phyloP scores from a whole-genome alignment of 1,139 yeast species.

The Protomyces pachydermus region DNA sequence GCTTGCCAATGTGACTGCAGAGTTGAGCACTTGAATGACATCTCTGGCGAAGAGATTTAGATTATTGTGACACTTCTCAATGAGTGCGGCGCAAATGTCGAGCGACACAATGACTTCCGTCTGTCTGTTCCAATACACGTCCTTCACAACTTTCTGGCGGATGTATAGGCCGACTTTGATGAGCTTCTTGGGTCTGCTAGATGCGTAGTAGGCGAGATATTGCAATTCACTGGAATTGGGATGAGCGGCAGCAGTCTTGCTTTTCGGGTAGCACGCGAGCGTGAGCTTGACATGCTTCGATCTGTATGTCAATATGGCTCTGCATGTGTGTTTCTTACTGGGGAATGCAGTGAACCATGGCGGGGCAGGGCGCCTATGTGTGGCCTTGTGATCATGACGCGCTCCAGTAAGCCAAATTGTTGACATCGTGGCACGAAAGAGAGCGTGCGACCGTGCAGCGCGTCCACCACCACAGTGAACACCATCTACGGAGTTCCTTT shows the following conservation, averaged over 20 bases:
- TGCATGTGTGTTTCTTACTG: no score
- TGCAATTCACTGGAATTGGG: slow-evolving; percentile 90
- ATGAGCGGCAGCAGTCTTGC: slow-evolving; percentile 74
- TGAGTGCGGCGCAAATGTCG: slow-evolving; percentile 62
- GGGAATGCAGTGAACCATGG: slow-evolving; percentile 37
- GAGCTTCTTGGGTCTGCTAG: slow-evolving; percentile 79
- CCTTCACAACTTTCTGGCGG: slow-evolving; percentile 58
- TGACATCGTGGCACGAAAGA: no score
- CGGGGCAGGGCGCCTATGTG: background rate
- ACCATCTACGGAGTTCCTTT: no score
- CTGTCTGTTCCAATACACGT: slow-evolving; percentile 53
- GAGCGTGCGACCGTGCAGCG: no score
- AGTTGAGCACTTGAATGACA: slow-evolving; percentile 42
- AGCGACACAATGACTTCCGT: slow-evolving; percentile 72
- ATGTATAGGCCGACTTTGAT: slow-evolving; percentile 77
- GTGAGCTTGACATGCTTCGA: slow-evolving; percentile 80
- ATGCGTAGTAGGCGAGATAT: slow-evolving; percentile 83
- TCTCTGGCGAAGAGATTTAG: slow-evolving; percentile 70
- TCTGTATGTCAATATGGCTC: background rate
- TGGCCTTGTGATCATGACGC: background rate
- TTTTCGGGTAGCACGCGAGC: slow-evolving; percentile 88
- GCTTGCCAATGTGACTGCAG: slow-evolving; percentile 42
- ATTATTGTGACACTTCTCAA: slow-evolving; percentile 73
- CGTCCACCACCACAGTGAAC: no score
- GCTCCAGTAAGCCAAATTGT: no score